A percentile compares a stretch with the other conserved stretches of the same genome.
Conservation (phyloP, 768 basidiomycete genomes). For the Austroboletus eburneus region DNA sequence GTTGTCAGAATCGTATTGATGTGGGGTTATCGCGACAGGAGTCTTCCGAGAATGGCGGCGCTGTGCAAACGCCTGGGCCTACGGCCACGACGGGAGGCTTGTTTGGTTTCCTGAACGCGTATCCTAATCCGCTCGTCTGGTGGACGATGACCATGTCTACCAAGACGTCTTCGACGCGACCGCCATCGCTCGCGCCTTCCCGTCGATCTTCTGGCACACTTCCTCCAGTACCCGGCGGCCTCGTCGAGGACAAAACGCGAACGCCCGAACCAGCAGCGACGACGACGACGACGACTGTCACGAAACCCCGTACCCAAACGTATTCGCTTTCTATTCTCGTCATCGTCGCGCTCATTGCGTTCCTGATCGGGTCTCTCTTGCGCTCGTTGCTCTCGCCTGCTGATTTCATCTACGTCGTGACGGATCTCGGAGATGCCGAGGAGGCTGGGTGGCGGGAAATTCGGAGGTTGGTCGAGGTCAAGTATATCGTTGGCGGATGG, state of each 20-base stretch:
- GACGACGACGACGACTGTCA: conserved; percentile 2
- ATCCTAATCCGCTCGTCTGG: conserved; percentile 54
- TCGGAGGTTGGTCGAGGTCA: conserved; percentile 73
- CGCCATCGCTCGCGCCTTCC: conserved; percentile 20
- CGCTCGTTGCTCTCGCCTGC: conserved; percentile 86
- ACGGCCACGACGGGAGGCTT: conserved; percentile 38
- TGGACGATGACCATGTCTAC: conserved; percentile 38
- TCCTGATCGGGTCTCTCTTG: conserved; percentile 87
- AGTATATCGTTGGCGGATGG: conserved; percentile 80
- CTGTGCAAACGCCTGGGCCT: conserved; percentile 15
- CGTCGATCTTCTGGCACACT: conserved; percentile 20
- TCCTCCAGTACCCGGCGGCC: conserved; percentile 37
- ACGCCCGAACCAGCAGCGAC: neutral
- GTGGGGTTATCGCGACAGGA: conserved; percentile 14
- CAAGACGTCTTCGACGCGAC: conserved; percentile 18
- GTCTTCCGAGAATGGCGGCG: conserved; percentile 22
- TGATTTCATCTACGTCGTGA: conserved; percentile 83
- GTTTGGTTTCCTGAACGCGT: conserved; percentile 57
- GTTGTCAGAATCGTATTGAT: neutral
- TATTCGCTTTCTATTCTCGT: conserved; percentile 58
- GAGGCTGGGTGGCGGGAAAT: conserved; percentile 80
- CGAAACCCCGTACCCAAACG: conserved; percentile 3
- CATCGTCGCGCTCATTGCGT: conserved; percentile 79
- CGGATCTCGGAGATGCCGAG: conserved; percentile 51
- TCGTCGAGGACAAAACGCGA: conserved; percentile 17